Evolutionary conservation across 1,139 yeast genomes (phyloP), one percentile per base, ranked within the genome.

Genomic region (Magnusiomyces ingens): DNA sequence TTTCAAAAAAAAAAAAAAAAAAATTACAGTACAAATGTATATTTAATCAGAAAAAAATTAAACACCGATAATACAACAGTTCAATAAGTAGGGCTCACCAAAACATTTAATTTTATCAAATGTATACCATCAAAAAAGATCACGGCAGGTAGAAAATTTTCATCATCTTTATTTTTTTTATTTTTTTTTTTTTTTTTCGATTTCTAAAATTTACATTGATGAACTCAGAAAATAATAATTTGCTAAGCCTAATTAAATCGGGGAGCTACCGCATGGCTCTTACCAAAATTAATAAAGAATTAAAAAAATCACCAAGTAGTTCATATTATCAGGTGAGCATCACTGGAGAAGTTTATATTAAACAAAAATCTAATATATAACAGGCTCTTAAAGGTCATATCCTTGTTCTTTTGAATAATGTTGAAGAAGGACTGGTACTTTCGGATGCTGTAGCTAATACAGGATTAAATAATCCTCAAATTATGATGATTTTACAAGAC

Each of bases 181-280:
- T 11, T n/a, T 6, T 12, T 15, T n/a, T 5, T 37, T n/a, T 37
- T 37, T 11, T 4, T 12, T 37, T 40, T 40, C 21, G n/a, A 40
- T 17, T 40, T 40, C 10, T 40, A 15, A 17, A 40, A 15, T 40
- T n/a, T 2, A 15, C 19, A 17, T n/a, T n/a, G n/a, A 15, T 40
- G 12, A 40, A 26, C 8, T 26, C 21, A 42, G 17, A 42, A 4
- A 18, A 46, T n/a, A 18, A 22, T 2, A 26, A n/a, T 4, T 37
- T 46, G 42, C 2, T 37, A 18, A 37, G 36, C 35, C 35, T n/a
- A 26, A 75, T 85, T 45, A 79, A 79, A 36, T 71, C 74, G 36
- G 84, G 85, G 2, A 75, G 80, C 4, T 82, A 68, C 64, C 70
- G 73, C 47, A 72, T 72, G 55, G 93, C 94, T 0, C 72, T 73